These are phyloP conservation scores for Chlorella sorokiniana DNA, from an alignment of 139 green algal genomes.

Conservation along the genomic window DNA sequence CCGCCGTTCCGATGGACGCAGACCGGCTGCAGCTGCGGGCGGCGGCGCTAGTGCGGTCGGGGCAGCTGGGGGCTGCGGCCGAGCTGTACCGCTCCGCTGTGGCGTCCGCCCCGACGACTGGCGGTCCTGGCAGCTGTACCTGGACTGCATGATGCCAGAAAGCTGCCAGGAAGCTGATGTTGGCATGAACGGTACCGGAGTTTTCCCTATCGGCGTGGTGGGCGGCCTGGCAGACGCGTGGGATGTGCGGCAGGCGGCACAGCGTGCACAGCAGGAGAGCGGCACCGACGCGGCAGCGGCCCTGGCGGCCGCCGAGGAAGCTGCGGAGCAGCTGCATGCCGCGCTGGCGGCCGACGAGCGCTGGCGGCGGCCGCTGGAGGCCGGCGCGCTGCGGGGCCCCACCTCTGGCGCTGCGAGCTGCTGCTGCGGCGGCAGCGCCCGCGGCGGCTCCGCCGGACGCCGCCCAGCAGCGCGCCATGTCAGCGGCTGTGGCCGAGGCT, in stretches of 20 bases:
- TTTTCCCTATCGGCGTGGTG: conserved; percentile 41
- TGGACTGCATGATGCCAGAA: conserved; percentile 62
- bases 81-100: conserved; percentile 38
- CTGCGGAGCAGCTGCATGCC: not conserved
- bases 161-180: not conserved
- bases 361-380: not conserved
- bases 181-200: not conserved
- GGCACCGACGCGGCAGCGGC: not conserved
- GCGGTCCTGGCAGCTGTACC: conserved; percentile 52
- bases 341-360: not conserved
- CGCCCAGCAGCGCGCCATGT: conserved; percentile 15
- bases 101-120: conserved; percentile 67
- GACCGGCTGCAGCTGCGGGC: conserved; percentile 58
- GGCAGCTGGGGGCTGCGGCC: conserved; percentile 50
- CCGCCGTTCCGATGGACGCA: conserved; percentile 38
- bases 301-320: conserved; percentile 12
- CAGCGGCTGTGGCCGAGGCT: conserved; percentile 5
- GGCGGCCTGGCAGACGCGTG: conserved; percentile 39
- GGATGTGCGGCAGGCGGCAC: not conserved
- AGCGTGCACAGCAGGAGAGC: not conserved
- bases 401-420: conserved; percentile 40
- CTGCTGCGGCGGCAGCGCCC: conserved; percentile 36
- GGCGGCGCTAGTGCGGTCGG: conserved; percentile 42
- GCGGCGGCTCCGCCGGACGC: not conserved
- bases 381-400: conserved; percentile 2